Percentiles rank a stretch among this genome's conserved stretches.
Conservation (phyloP, 2,329 filamentous ascomycete species). For the Colletotrichum sublineola region DNA sequence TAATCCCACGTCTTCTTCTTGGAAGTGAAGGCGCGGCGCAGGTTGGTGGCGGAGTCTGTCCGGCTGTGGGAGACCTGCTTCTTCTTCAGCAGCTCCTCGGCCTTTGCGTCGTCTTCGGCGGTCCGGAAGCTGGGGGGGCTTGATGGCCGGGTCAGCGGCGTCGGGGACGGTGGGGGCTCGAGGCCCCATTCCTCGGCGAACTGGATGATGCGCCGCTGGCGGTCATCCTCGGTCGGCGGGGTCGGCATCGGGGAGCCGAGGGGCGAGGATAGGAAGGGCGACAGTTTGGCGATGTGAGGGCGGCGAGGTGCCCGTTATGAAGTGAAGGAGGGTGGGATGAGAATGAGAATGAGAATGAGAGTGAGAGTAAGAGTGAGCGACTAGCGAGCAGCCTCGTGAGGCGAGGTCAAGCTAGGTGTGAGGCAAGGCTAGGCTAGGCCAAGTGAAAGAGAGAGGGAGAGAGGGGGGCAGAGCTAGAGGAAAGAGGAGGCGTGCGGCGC, state of each 20-base stretch:
- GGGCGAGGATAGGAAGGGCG: constrained; percentile 12
- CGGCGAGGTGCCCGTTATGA: background rate
- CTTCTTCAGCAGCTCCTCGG: constrained; percentile 67
- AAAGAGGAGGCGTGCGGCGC: constrained; percentile 38
- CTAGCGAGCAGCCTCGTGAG: constrained; percentile 15
- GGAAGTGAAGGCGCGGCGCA: constrained; percentile 59
- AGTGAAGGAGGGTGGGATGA: background rate
- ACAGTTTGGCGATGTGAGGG: constrained; percentile 27
- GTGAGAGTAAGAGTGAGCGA: background rate
- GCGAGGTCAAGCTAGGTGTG: constrained; percentile 5
- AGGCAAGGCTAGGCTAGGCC: constrained; percentile 12
- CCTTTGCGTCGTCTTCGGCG: constrained; percentile 63
- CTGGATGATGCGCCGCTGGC: constrained; percentile 62
- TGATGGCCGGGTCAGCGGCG: constrained; percentile 58
- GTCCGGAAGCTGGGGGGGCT: constrained; percentile 59
- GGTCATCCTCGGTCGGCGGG: constrained; percentile 47
- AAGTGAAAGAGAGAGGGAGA: background rate
- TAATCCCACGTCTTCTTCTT: constrained; percentile 66
- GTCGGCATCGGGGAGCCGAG: constrained; percentile 39
- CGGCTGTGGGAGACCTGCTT: constrained; percentile 53
- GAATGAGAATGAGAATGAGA: background rate
- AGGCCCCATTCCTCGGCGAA: constrained; percentile 66
- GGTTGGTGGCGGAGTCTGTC: constrained; percentile 47
- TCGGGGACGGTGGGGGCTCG: constrained; percentile 54
- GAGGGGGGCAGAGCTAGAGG: constrained; percentile 4